phyloP scores from a whole-genome alignment of 2,329 filamentous ascomycete species.

The Fusarium tjaetaba region DNA sequence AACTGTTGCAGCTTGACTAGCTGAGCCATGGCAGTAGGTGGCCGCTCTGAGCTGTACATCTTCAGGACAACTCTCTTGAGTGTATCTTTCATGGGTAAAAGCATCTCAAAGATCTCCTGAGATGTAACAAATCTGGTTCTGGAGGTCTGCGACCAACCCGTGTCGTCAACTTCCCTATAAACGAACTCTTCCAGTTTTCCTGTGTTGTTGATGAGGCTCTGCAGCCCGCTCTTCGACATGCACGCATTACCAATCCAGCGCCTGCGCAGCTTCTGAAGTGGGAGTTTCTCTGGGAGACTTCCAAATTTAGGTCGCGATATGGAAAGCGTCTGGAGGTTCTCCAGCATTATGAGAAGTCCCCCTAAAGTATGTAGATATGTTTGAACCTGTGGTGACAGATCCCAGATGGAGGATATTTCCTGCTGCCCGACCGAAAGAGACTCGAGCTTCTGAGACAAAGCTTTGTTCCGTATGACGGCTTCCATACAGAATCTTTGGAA shows the following conservation, averaged over 20 bases:
- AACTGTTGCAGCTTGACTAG: background rate
- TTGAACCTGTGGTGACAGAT: background rate
- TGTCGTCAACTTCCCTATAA: background rate
- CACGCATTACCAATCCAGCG: background rate
- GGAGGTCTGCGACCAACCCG: accelerated
- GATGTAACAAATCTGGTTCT: background rate
- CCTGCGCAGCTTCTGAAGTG: background rate
- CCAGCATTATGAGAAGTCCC: background rate
- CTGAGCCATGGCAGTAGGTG: background rate
- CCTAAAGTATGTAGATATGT: background rate
- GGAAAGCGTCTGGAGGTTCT: background rate
- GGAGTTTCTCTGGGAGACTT: background rate
- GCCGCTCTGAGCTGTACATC: background rate
- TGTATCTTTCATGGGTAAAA: background rate
- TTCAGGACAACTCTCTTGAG: background rate
- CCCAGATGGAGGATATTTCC: background rate
- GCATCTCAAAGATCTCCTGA: background rate
- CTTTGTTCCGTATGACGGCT: background rate
- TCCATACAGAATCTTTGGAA: background rate
- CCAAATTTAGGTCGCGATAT: background rate
- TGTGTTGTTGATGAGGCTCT: background rate
- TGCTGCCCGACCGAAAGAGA: background rate
- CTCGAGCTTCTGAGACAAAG: background rate
- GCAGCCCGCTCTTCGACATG: background rate
- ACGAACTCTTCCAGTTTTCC: background rate